Evolutionary conservation across 441 rosid species (phyloP).

Genomic region (Corymbia calophylla): DNA sequence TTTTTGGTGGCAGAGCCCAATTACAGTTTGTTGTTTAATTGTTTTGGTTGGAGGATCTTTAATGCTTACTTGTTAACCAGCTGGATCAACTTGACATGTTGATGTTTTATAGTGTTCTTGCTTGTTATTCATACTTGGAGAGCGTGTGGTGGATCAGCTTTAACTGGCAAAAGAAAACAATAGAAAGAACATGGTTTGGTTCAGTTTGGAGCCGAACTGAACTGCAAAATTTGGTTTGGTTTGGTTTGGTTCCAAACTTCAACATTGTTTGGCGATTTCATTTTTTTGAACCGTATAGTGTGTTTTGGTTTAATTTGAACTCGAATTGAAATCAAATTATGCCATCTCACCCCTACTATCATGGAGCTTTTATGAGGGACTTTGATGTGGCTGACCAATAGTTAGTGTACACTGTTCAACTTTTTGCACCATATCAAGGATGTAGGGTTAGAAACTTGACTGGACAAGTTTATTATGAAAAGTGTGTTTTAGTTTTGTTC

Average conservation of each 20-base stretch:
- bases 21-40: background rate
- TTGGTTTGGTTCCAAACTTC: background rate
- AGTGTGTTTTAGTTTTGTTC: background rate
- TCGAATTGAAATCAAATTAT: background rate
- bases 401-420: background rate
- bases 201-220: background rate
- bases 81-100: background rate
- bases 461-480: background rate
- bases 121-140: background rate
- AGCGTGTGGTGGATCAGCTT: background rate
- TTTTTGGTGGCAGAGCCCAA: background rate
- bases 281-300: background rate
- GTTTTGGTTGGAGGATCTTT: background rate
- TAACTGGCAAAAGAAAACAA: background rate
- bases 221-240: background rate
- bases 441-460: background rate
- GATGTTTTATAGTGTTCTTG: background rate
- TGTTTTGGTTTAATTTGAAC: background rate
- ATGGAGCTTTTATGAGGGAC: background rate
- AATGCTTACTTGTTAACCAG: background rate
- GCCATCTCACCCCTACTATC: background rate
- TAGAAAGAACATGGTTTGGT: background rate
- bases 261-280: background rate
- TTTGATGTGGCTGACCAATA: background rate
- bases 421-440: background rate